A percentile compares a stretch with the other conserved stretches of the same genome.
Conservation (phyloP, 2,329 filamentous ascomycete species). For the Chaetomium sp. region DNA sequence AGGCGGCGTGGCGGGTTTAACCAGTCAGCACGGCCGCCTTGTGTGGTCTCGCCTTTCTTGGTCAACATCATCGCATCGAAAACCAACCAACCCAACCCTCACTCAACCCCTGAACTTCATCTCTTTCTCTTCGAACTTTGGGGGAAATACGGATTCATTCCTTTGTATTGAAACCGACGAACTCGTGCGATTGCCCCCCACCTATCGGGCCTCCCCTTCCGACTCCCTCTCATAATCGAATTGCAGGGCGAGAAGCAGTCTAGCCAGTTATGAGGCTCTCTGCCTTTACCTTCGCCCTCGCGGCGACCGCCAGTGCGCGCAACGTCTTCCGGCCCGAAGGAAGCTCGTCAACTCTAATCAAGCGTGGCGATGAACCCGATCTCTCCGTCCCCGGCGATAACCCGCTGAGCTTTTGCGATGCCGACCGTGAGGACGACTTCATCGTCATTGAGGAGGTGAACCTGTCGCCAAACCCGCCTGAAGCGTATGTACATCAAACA, state of each 20-base stretch:
- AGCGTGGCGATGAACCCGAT: conserved; percentile 35
- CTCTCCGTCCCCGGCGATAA: conserved; percentile 75
- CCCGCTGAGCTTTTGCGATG: conserved; percentile 70
- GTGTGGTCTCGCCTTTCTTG: conserved; percentile 5
- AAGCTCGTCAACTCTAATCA: conserved; percentile 36
- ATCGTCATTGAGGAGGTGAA: conserved; percentile 74
- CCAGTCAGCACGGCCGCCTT: conserved; percentile 13
- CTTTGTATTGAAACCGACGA: too few relatives aligned
- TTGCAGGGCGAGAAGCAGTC: conserved; percentile 3
- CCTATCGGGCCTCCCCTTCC: background rate
- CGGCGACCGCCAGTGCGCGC: conserved; percentile 41
- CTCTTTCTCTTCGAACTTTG: too few relatives aligned
- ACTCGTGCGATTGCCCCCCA: too few relatives aligned
- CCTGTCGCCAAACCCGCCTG: conserved; percentile 76
- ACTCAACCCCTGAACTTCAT: too few relatives aligned
- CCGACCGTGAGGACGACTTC: conserved; percentile 61
- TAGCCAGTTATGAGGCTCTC: conserved; percentile 35
- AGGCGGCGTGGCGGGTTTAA: conserved; percentile 11
- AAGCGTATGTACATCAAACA: conserved; percentile 56
- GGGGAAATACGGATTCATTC: too few relatives aligned
- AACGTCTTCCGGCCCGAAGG: conserved; percentile 42
- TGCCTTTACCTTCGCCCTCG: conserved; percentile 37
- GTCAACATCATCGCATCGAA: background rate
- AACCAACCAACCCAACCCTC: background rate
- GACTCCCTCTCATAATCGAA: conserved; percentile 8